Evolutionary conservation across 768 basidiomycete genomes (phyloP), one percentile per base, ranked within the genome.

Genomic region (Suillus lakei): DNA sequence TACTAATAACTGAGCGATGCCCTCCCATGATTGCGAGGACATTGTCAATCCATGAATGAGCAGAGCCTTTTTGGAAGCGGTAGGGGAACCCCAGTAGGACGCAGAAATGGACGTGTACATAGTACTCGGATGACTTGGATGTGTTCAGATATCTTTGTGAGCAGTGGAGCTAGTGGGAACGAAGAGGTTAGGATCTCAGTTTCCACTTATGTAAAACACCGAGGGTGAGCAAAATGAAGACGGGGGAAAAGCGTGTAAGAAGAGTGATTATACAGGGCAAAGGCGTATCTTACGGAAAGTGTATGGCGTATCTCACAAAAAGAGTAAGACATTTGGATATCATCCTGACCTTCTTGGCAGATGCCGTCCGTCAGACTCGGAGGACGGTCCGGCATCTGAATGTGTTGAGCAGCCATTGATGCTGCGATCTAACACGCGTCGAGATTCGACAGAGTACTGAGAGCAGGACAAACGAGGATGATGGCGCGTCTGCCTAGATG

Each of bases 151-250:
- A 26, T 15, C 2, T 3, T 50, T 50, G 48, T 6, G 15, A 50
- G 26, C 7, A 16, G 50, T 34, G 8, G n/a, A 34, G 4, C 34
- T 7, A 8, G 8, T 28, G 50, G 28, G 50, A 51, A 28, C 50
- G 8, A 28, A 18, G 21, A 34, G 64, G 66, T 88, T 13, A 87
- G 86, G 87, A 86, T 87, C 69, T 87, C 84, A 83, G 13, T 18
- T 36, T 26, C 16, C 36, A 8, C 23, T 58, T 26, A n/a, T n/a
- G n/a, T n/a, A 56, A 56, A 23, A 15, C 28, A 50, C 15, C 28
- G 15, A 38, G 23, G 16, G 36, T n/a, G 43, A 18, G 7, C 6
- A 7, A 21, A 44, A 7, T 6, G 16, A 12, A 41, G 4, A 41
- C 39, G 81, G 81, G 15, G n/a, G n/a, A 85, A 86, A 32, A 34